These are phyloP conservation scores for Fusarium tricinctum DNA, from an alignment of 2,329 filamentous ascomycete genomes.

Conservation along the genomic window DNA sequence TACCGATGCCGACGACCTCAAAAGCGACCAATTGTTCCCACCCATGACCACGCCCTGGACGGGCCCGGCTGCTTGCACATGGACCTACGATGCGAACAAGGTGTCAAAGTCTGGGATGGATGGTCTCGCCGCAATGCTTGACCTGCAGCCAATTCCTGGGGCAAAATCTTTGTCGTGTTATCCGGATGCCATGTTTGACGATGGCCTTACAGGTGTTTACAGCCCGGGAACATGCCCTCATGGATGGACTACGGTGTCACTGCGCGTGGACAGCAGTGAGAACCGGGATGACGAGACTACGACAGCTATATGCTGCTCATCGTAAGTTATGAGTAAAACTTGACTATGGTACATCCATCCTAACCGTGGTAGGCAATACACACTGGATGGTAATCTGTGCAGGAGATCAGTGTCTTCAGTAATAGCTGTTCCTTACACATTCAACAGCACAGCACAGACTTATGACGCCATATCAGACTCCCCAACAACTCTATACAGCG, in stretches of 20 bases:
- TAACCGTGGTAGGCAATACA: constrained; percentile 53
- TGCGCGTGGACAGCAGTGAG: constrained; percentile 51
- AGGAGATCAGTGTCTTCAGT: constrained; percentile 55
- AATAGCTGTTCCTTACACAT: constrained; percentile 56
- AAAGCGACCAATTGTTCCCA: constrained; percentile 48
- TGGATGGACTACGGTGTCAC: constrained; percentile 58
- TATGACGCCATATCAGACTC: constrained; percentile 55
- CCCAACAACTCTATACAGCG: constrained; percentile 56
- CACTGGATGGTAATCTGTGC: constrained; percentile 53
- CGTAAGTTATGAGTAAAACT: constrained; percentile 51
- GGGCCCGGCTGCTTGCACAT: constrained; percentile 55
- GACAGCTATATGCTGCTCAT: constrained; percentile 59
- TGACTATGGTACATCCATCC: constrained; percentile 2
- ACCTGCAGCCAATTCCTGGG: constrained; percentile 54
- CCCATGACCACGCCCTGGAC: constrained; percentile 58
- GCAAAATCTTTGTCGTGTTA: constrained; percentile 59
- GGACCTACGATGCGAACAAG: constrained; percentile 55
- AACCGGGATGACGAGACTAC: constrained; percentile 52
- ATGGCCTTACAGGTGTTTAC: constrained; percentile 56
- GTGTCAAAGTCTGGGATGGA: constrained; percentile 41
- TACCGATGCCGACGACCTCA: constrained; percentile 40
- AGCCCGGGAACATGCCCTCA: constrained; percentile 58
- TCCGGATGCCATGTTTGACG: constrained; percentile 57
- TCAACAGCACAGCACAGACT: constrained; percentile 54
- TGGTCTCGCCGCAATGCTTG: constrained; percentile 56